Base-by-base conservation (phyloP, 192 early-diverging fungal species). In the Coemansia sp. region DNA sequence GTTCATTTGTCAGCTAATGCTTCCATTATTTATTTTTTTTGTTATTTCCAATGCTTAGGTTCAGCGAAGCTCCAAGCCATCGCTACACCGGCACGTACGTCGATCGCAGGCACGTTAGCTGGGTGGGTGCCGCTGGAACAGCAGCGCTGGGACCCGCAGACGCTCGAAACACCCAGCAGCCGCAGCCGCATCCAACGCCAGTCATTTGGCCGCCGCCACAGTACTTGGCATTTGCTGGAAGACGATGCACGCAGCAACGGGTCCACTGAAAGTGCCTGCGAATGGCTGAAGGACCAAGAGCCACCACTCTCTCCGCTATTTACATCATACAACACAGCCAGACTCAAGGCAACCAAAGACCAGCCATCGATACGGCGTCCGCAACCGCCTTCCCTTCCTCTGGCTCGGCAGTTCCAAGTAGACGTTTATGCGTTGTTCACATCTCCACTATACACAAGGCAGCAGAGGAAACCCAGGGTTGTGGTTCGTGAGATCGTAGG, bases 301-400 rank as follows among this genome's bases (percentile, higher is more conserved):
- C 76, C 76, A 25, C 76, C 76, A 21, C 45, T 66, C 39, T 79
- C 76, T 52, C 76, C 76, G 30, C 56, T 79, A 4, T 79, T 79
- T 58, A 63, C 67, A 7, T 67, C 56, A 6, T 72, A 79, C 60
- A 46, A 70, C 46, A 63, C 52, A 12, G 21, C 33, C 30, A 43
- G 29, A 49, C 31, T 23, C 35, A 31, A 42, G 33, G 34, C 18
- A 20, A 7, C 37, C 8, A 20, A 53, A 69, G 33, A 0, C 48
- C 6, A 8, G 43, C 35, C 16, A 46, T 18, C 7, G 20, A 46
- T 25, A 26, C 21, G 39, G 39, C n/a, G n/a, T n/a, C n/a, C n/a
- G n/a, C n/a, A n/a, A 7, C 16, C 21, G 3, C 5, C 21, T 2
- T 23, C 21, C 6, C 25, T 2, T 26, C 25, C 48, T 8, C 0